A percentile compares a stretch with the other conserved stretches of the same genome.
These are phyloP conservation scores for Rubroshorea leprosula DNA, from an alignment of 345 rosid genomes.

Conservation along the genomic window DNA sequence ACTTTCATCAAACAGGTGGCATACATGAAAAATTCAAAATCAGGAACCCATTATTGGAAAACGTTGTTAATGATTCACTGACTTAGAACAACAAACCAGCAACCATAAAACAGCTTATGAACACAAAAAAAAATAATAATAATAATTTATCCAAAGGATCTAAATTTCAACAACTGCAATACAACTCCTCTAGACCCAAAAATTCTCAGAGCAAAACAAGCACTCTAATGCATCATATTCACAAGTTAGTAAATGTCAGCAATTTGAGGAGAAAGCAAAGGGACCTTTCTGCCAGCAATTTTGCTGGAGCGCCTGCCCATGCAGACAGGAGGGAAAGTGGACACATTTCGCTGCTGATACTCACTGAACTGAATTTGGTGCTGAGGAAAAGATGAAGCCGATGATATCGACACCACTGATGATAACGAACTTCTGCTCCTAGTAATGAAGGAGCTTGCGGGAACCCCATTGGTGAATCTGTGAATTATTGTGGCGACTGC, in stretches of 20 bases:
- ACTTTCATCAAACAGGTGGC: slow-evolving; percentile 35
- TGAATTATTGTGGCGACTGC: slow-evolving; percentile 29
- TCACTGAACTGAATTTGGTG: slow-evolving; percentile 13
- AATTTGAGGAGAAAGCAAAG: not conserved
- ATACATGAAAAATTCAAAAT: not conserved
- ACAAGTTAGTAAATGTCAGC: too few relatives aligned
- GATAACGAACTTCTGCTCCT: slow-evolving; percentile 22
- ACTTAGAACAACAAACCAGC: too few relatives aligned
- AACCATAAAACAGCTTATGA: too few relatives aligned
- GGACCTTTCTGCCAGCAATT: slow-evolving; percentile 87
- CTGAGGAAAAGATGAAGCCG: slow-evolving; percentile 17
- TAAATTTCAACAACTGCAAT: too few relatives aligned
- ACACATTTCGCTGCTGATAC: slow-evolving; percentile 32
- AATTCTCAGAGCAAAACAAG: not conserved
- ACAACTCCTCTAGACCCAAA: not conserved
- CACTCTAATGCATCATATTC: too few relatives aligned
- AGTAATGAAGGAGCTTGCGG: slow-evolving; percentile 22
- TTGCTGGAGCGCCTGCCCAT: slow-evolving; percentile 91
- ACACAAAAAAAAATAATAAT: too few relatives aligned
- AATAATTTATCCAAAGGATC: too few relatives aligned
- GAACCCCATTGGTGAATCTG: slow-evolving; percentile 40
- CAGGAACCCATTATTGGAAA: not conserved
- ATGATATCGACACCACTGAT: slow-evolving; percentile 36
- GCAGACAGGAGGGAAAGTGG: slow-evolving; percentile 56
- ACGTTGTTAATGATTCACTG: too few relatives aligned